Evolutionary conservation across 192 early-diverging fungal species (phyloP), one percentile per base, ranked within the genome.

Genomic region (Backusella psychrophila): DNA sequence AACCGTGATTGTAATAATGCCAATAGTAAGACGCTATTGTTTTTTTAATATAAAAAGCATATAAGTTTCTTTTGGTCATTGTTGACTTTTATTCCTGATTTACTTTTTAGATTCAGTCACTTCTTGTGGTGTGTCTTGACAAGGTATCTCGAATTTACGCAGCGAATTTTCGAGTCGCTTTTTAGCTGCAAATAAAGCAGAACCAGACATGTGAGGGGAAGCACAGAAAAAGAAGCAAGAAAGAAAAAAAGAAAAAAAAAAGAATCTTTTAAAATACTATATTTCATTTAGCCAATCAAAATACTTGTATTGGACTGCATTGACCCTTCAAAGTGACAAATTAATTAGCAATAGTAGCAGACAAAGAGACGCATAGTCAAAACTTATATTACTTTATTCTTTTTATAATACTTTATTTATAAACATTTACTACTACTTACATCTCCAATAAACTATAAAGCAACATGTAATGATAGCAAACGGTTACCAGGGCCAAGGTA

Each of bases 1-100:
- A 82, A 69, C 34, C 85, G 79, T 29, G 85, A 86, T 35, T 84
- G 79, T 23, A 78, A 67, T n/a, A 86, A 44, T 1, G 85, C 76
- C 12, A 84, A 68, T 31, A 80, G 41, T 7, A 84, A 36, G 23
- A 82, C 33, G 33, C 33, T 33, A 31, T 31, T 31, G 31, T 75
- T 34, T 68, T 26, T 71, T 15, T 70, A 44, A 29, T 26, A 31
- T 1, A 21, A 29, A 31, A 26, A 7, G 29, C 52, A 73, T 11
- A 8, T 21, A 14, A 36, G 34, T 63, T 11, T 41, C 34, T 66
- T 75, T 42, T 41, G n/a, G 31, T 9, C 8, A 6, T 21, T 53
- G 21, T n/a, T 53, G 21, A 53, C 5, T 4, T 33, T 49, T 8
- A 63, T 29, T 9, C 14, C 26, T 29, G 12, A 63, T 63, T 63